Evolutionary conservation across 2,329 filamentous ascomycete species (phyloP), one percentile per base, ranked within the genome.

Genomic region (Talaromyces sp.): DNA sequence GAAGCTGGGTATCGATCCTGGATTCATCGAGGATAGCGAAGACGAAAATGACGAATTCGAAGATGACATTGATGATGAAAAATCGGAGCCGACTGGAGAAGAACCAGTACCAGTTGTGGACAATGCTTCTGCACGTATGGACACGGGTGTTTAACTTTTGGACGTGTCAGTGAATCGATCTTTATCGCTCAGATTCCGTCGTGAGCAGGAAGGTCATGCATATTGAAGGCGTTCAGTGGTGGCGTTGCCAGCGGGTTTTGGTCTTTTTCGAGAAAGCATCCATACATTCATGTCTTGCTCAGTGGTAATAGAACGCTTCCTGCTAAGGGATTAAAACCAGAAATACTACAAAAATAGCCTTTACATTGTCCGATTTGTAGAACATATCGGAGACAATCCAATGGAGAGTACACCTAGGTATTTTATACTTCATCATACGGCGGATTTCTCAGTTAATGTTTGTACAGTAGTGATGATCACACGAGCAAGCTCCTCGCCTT

Each of bases 21-120:
- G 90, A 0, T 97, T 96, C 54, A 83, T 86, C 1, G 88, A 89
- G 33, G 90, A 92, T 6, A 86, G 87, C 1, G 87, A 89, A 1
- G 84, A 85, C 0, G 85, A 87, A 2, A 86, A 86, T 9, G 83
- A 80, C 1, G 81, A 81, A 1, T 77, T 85, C 52, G 82, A 83
- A 11, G 82, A 81, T 19, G 69, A 70, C 17, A 65, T 69, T 7
- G 66, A 68, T 47, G 50, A 57, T 33, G 61, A 66, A n/a, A 63
- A 64, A 57, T 59, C 52, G 25, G 31, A 61, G 43, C 43, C 68
- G 9, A 66, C 66, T 27, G 47, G 68, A 8, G 75, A 71, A 65
- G 69, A 67, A 11, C 68, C 71, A 60, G 72, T 67, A 56, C 67
- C 68, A 47, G 68, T 66, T 6, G 74, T 69, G 3, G 75, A 77